A percentile compares a stretch with the other conserved stretches of the same genome.
Evolutionary conservation across 2,329 filamentous ascomycete species (phyloP).

Genomic region (Microdochium trichocladiopsis): DNA sequence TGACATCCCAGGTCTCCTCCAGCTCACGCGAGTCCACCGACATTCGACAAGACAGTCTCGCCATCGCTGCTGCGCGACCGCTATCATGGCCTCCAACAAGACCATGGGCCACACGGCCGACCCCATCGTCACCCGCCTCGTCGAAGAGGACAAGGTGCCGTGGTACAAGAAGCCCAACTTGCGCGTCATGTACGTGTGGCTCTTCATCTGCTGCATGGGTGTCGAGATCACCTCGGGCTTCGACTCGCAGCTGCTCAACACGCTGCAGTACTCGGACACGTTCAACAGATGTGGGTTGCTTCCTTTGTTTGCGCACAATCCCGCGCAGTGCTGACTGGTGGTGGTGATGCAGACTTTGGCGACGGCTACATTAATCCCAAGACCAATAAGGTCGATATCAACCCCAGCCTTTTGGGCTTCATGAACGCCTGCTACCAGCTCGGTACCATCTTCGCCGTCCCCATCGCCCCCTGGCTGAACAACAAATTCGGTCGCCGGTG

Average conservation of each 20-base stretch:
- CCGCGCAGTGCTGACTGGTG: neutral
- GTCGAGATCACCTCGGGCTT: slow-evolving; percentile 30
- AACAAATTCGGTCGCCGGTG: slow-evolving; percentile 41
- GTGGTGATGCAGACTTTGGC: slow-evolving; percentile 29
- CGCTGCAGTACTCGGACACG: slow-evolving; percentile 28
- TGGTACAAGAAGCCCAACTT: neutral
- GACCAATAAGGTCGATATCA: neutral
- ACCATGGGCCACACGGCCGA: neutral
- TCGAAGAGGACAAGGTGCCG: neutral
- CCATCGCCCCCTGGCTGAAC: slow-evolving; percentile 12
- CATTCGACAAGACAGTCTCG: neutral
- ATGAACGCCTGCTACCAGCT: slow-evolving; percentile 54
- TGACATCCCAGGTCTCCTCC: neutral
- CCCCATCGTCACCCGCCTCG: neutral
- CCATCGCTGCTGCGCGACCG: neutral
- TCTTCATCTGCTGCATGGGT: slow-evolving; percentile 1
- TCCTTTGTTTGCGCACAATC: neutral
- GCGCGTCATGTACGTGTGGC: neutral
- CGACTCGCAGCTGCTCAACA: slow-evolving; percentile 38
- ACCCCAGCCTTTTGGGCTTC: slow-evolving; percentile 46
- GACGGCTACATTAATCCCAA: slow-evolving; percentile 10
- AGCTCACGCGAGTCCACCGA: neutral
- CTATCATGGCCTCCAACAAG: neutral
- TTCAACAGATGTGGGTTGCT: slow-evolving; percentile 27
- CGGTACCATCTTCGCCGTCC: slow-evolving; percentile 44